phyloP scores from a whole-genome alignment of 805 yeast genomes.

The Starmerella roubikii region DNA sequence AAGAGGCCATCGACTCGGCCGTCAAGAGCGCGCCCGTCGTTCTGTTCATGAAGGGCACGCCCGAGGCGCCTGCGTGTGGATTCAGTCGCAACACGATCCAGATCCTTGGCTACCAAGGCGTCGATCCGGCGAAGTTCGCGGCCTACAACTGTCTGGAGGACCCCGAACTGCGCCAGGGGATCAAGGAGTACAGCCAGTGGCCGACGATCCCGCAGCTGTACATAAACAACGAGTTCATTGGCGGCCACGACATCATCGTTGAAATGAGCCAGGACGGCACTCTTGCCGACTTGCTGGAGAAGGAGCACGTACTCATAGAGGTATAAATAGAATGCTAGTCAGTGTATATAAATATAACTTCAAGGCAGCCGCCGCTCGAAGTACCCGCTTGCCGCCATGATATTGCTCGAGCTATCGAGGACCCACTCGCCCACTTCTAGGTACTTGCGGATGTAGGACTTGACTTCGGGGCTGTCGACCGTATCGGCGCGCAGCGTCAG shows the following conservation, averaged over 20 bases:
- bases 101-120: constrained; percentile 89
- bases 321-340: not conserved
- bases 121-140: constrained; percentile 90
- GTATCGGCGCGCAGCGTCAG: constrained; percentile 39
- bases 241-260: constrained; percentile 92
- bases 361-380: constrained; percentile 34
- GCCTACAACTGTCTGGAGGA: constrained; percentile 95
- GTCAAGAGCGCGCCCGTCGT: constrained; percentile 86
- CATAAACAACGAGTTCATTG: constrained; percentile 76
- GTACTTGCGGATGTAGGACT: constrained; percentile 40
- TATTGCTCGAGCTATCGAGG: constrained; percentile 56
- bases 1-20: constrained; percentile 73
- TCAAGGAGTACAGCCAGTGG: constrained; percentile 92
- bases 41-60: constrained; percentile 96
- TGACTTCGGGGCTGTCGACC: constrained; percentile 37
- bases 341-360: not conserved
- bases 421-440: constrained; percentile 75
- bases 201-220: constrained; percentile 97
- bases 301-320: constrained; percentile 64
- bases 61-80: constrained; percentile 96
- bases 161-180: constrained; percentile 83
- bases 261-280: constrained; percentile 84
- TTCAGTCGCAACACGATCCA: constrained; percentile 92
- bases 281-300: constrained; percentile 67
- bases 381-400: constrained; percentile 57